phyloP scores from a whole-genome alignment of 352 stramenopile species.

The Phytophthora hibernalis region DNA sequence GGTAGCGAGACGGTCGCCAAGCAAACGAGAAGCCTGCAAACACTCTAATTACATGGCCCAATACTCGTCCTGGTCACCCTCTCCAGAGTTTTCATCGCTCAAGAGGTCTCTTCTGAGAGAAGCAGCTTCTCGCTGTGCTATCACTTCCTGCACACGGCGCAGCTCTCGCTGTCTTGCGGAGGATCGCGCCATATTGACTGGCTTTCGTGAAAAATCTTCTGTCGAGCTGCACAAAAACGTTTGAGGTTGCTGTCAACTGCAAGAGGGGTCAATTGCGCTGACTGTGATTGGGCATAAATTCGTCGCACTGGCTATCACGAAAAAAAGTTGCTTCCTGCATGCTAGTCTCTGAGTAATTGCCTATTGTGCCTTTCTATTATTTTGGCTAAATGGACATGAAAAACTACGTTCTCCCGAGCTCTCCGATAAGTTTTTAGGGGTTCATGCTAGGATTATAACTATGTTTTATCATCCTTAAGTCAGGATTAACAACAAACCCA shows the following conservation, averaged over 20 bases:
- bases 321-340: too few relatives aligned
- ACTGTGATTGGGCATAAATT: slow-evolving; percentile 12
- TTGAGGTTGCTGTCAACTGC: slow-evolving; percentile 7
- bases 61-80: slow-evolving; percentile 6
- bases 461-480: too few relatives aligned
- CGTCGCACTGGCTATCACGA: not conserved
- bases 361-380: too few relatives aligned
- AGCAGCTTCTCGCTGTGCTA: slow-evolving; percentile 2
- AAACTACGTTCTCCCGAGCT: too few relatives aligned
- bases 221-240: slow-evolving; percentile 3
- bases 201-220: not conserved
- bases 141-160: not conserved
- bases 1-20: too few relatives aligned
- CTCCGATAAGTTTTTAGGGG: too few relatives aligned
- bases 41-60: not conserved
- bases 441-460: too few relatives aligned
- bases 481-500: too few relatives aligned
- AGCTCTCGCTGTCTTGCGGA: slow-evolving; percentile 10
- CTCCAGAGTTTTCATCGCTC: slow-evolving; percentile 4
- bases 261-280: not conserved
- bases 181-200: not conserved
- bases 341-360: too few relatives aligned
- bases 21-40: too few relatives aligned
- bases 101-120: not conserved
- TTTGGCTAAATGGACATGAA: too few relatives aligned